Percentiles rank a stretch among this genome's conserved stretches.
These are phyloP conservation scores for Gossypium arboreum DNA, from an alignment of 345 rosid species.

Conservation along the genomic window DNA sequence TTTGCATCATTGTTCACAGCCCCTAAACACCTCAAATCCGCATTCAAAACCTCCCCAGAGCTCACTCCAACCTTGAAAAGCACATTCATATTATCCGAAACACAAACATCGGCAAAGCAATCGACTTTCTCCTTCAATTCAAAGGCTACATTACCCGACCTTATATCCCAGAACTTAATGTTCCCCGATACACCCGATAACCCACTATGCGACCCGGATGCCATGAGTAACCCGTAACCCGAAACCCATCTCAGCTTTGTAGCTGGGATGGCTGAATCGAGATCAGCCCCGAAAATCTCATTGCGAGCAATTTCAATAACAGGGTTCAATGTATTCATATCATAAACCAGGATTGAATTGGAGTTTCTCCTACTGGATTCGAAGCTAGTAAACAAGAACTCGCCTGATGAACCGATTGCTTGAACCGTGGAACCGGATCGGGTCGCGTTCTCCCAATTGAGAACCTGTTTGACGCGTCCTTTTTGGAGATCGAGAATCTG, in stretches of 20 bases:
- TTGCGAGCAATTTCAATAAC: constrained; percentile 65
- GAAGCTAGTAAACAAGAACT: constrained; percentile 71
- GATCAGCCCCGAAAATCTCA: constrained; percentile 72
- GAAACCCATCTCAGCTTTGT: constrained; percentile 74
- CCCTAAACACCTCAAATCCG: constrained; percentile 66
- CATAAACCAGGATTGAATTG: constrained; percentile 78
- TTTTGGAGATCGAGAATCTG: constrained; percentile 69
- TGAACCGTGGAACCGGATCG: constrained; percentile 79
- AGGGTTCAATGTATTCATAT: constrained; percentile 50
- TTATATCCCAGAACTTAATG: constrained; percentile 72
- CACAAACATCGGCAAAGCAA: constrained; percentile 80
- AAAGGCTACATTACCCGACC: constrained; percentile 66
- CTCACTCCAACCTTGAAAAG: constrained; percentile 72
- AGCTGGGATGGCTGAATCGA: constrained; percentile 77
- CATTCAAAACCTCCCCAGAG: constrained; percentile 63
- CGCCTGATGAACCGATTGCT: constrained; percentile 64
- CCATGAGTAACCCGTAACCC: constrained; percentile 58
- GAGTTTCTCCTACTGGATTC: constrained; percentile 89
- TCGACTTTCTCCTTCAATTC: constrained; percentile 73
- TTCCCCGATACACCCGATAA: constrained; percentile 72
- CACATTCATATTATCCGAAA: constrained; percentile 61
- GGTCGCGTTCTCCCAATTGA: constrained; percentile 70
- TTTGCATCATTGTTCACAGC: constrained; percentile 12
- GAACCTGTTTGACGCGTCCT: constrained; percentile 50
- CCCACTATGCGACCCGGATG: constrained; percentile 87